Evolutionary conservation across 2,329 filamentous ascomycete genomes (phyloP).

Genomic region (Aspergillus ochraceus): DNA sequence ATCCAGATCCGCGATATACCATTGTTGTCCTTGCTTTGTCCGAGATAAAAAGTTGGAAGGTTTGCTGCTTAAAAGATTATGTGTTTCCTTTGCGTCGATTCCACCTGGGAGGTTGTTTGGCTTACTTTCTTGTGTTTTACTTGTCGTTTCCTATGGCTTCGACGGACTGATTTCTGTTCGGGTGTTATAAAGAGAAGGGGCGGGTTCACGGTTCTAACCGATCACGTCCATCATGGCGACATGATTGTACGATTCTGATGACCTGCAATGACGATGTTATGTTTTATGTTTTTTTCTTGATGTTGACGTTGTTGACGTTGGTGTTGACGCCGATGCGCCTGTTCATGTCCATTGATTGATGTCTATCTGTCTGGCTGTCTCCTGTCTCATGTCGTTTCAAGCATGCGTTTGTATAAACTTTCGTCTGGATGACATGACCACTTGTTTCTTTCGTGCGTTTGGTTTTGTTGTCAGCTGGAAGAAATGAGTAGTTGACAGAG

Average conservation of each 20-base stretch:
- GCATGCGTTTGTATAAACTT: constrained; percentile 19
- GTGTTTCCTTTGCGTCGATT: constrained; percentile 3
- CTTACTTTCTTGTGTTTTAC: constrained; percentile 13
- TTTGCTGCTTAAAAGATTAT: constrained; percentile 12
- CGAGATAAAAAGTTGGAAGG: constrained; percentile 17
- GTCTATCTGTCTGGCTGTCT: constrained; percentile 3
- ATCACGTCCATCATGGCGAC: constrained; percentile 27
- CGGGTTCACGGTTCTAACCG: constrained; percentile 18
- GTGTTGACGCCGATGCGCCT: not conserved
- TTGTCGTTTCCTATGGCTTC: constrained; percentile 3
- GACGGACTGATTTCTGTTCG: constrained; percentile 10
- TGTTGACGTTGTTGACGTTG: not conserved
- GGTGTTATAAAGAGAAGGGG: constrained; percentile 16
- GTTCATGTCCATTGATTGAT: not conserved
- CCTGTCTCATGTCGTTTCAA: not conserved
- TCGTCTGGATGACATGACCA: constrained; percentile 11
- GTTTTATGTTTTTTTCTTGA: constrained; percentile 4
- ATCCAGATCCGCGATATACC: not conserved
- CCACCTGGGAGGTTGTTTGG: constrained; percentile 18
- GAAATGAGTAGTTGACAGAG: constrained; percentile 19
- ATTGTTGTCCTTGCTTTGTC: not conserved
- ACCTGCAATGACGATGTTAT: constrained; percentile 24
- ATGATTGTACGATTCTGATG: constrained; percentile 30
- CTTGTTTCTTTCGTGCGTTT: constrained; percentile 15
- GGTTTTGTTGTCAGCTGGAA: constrained; percentile 9